phyloP scores from a whole-genome alignment of 805 yeast genomes.

The Cyberlindnera japonica region DNA sequence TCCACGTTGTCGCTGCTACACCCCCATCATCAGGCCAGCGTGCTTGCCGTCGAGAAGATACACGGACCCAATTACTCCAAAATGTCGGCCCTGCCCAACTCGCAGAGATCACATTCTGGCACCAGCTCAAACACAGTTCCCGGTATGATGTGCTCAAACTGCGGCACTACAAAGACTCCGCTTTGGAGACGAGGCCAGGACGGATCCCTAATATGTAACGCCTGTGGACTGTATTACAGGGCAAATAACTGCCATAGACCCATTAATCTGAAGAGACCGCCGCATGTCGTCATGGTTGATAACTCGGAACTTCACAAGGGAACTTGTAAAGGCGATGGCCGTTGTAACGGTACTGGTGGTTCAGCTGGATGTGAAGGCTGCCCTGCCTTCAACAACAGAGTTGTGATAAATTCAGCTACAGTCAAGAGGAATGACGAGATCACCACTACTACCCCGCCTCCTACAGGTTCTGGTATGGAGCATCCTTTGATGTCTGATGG shows the following conservation, averaged over 20 bases:
- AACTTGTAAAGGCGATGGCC: constrained; percentile 37
- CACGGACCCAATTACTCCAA: neutral
- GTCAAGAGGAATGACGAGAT: constrained; percentile 10
- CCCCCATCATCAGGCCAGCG: neutral
- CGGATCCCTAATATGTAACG: constrained; percentile 90
- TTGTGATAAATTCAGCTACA: constrained; percentile 30
- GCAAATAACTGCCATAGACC: constrained; percentile 93
- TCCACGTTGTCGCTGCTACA: neutral
- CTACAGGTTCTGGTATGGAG: neutral
- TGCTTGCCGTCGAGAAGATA: neutral
- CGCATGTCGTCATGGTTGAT: constrained; percentile 86
- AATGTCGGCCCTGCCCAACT: constrained; percentile 1
- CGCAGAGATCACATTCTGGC: constrained; percentile 1
- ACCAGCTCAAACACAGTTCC: constrained; percentile 6
- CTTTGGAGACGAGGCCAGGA: constrained; percentile 89
- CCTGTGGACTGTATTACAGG: constrained; percentile 88
- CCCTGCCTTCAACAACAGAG: constrained; percentile 76
- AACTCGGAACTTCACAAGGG: constrained; percentile 23
- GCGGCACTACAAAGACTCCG: constrained; percentile 87
- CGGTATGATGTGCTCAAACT: constrained; percentile 62
- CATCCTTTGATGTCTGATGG: neutral
- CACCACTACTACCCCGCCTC: no score
- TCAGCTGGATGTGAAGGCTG: constrained; percentile 75
- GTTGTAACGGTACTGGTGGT: constrained; percentile 88
- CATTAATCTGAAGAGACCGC: constrained; percentile 63